Evolutionary conservation across 306 rosid genomes (phyloP).

Genomic region (Corylus avellana): DNA sequence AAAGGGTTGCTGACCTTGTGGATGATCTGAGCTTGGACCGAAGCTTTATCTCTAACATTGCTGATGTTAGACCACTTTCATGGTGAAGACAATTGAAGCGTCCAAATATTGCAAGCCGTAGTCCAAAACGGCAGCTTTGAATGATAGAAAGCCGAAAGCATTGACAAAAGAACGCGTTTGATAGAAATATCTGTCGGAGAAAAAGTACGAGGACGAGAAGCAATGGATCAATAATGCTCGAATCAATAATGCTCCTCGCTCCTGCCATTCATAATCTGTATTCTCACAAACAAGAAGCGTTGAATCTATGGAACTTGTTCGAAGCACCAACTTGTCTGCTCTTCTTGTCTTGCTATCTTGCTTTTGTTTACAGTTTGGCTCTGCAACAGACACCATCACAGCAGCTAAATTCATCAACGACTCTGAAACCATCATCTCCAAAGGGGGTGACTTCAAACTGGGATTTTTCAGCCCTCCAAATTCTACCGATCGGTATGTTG

Average conservation of each 20-base stretch:
- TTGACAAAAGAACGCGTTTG: no score
- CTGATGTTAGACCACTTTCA: no score
- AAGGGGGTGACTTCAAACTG: constrained; percentile 3
- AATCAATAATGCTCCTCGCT: no score
- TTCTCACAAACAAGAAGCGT: not conserved
- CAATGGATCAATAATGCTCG: no score
- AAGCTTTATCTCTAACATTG: no score
- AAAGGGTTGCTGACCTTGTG: no score
- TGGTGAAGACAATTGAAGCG: no score
- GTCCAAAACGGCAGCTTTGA: no score
- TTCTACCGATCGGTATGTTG: constrained; percentile 31
- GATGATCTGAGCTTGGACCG: no score
- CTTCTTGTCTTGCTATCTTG: constrained; percentile 8
- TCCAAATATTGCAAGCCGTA: no score
- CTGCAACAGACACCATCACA: constrained; percentile 24
- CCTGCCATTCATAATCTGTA: not conserved
- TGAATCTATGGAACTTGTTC: constrained; percentile 29
- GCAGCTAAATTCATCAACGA: constrained; percentile 22
- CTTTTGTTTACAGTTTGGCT: constrained; percentile 1
- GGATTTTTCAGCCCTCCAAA: constrained; percentile 50
- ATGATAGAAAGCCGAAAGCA: no score
- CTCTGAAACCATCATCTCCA: constrained; percentile 17
- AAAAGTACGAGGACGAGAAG: not conserved
- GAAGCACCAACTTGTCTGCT: not conserved
- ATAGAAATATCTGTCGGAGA: no score